A percentile compares a stretch with the other conserved stretches of the same genome.
phyloP scores from a whole-genome alignment of 2,329 filamentous ascomycete genomes.

The Paracorniculantispora psalliotae region DNA sequence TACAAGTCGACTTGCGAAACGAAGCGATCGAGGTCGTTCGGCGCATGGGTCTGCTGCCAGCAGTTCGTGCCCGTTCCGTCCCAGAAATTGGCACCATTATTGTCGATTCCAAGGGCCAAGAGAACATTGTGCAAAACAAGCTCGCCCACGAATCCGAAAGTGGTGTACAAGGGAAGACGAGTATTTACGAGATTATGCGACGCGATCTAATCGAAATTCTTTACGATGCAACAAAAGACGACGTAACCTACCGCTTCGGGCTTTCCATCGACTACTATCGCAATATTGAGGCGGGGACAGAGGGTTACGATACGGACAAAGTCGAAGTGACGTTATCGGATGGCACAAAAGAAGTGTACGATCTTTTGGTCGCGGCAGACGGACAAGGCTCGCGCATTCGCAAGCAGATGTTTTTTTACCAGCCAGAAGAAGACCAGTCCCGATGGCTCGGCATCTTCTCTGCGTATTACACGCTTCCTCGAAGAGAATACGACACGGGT shows the following conservation, averaged over 20 bases:
- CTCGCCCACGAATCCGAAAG: constrained; percentile 34
- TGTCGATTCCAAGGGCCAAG: constrained; percentile 34
- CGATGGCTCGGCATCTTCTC: constrained; percentile 10
- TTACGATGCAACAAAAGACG: constrained; percentile 34
- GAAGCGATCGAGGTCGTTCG: constrained; percentile 33
- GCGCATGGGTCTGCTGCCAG: constrained; percentile 32
- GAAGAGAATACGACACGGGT: constrained; percentile 11
- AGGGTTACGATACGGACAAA: constrained; percentile 23
- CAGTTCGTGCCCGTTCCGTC: constrained; percentile 33
- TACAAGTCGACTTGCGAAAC: constrained; percentile 39
- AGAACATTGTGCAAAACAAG: constrained; percentile 3
- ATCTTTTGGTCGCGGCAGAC: constrained; percentile 51
- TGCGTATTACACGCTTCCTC: constrained; percentile 8
- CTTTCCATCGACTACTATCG: constrained; percentile 25
- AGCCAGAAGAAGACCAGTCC: constrained; percentile 1
- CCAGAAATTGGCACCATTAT: constrained; percentile 44
- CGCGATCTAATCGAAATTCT: constrained; percentile 48
- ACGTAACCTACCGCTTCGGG: constrained; percentile 25
- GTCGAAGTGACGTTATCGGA: constrained; percentile 33
- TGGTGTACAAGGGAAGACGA: constrained; percentile 40
- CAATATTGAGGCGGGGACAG: constrained; percentile 21
- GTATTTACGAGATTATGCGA: constrained; percentile 54
- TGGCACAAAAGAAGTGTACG: constrained; percentile 37
- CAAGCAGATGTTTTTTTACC: constrained; percentile 13
- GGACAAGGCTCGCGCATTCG: constrained; percentile 31